Conservation (phyloP, 176 grass and related monocot species). For the Oryza glaberrima region DNA sequence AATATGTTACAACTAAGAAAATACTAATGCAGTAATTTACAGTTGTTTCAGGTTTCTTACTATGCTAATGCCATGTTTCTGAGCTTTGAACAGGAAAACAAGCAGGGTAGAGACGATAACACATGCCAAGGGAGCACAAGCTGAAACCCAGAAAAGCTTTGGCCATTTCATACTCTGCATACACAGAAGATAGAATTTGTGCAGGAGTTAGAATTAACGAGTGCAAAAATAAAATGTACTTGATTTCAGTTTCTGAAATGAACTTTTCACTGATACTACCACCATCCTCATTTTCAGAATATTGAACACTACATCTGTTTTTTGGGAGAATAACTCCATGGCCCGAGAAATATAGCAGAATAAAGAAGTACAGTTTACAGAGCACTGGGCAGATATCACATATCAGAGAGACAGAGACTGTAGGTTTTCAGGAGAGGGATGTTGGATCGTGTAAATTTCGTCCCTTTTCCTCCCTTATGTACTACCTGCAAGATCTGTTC, state of each 20-base stretch:
- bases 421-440: no score
- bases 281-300: neutral
- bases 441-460: neutral
- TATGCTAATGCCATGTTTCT: conserved; percentile 83
- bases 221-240: neutral
- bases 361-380: neutral
- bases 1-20: neutral
- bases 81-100: conserved; percentile 86
- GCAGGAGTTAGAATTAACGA: neutral
- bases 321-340: no score
- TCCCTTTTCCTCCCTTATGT: neutral
- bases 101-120: conserved; percentile 83
- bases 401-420: neutral
- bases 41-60: conserved; percentile 49
- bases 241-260: neutral
- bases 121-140: conserved; percentile 75
- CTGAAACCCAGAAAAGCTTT: conserved; percentile 89
- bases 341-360: neutral
- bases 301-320: neutral
- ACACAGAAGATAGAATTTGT: neutral
- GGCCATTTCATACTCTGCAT: conserved; percentile 76
- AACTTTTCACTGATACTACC: neutral
- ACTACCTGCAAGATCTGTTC: neutral
- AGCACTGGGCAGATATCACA: neutral
- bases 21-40: neutral